A percentile compares a stretch with the other conserved stretches of the same genome.
phyloP scores from a whole-genome alignment of 805 yeast genomes.

The Candida hispaniensis region DNA sequence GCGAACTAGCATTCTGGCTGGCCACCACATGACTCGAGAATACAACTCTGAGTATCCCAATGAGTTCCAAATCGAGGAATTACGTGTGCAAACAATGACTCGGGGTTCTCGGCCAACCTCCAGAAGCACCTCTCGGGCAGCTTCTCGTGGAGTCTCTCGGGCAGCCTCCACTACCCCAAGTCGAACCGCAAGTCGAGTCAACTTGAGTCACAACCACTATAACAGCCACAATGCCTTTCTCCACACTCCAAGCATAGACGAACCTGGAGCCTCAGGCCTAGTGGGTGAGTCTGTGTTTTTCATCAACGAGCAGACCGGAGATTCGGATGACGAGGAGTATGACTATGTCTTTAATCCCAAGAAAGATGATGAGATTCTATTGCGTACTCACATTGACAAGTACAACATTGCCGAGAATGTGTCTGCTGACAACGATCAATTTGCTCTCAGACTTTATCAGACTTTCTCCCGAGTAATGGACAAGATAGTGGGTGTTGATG shows the following conservation, averaged over 20 bases:
- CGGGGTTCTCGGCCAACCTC: slow-evolving; percentile 6
- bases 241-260: slow-evolving; percentile 8
- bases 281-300: slow-evolving; percentile 11
- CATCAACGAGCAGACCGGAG: slow-evolving; percentile 11
- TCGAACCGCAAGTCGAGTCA: slow-evolving; percentile 12
- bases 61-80: neutral
- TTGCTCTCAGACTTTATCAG: slow-evolving; percentile 10
- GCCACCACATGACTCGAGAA: slow-evolving; percentile 16
- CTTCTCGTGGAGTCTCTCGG: slow-evolving; percentile 3
- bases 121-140: slow-evolving; percentile 5
- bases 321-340: slow-evolving; percentile 15
- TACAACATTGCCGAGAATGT: slow-evolving; percentile 2
- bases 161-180: slow-evolving; percentile 1
- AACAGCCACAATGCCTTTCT: slow-evolving; percentile 10
- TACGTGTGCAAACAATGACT: neutral
- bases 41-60: slow-evolving; percentile 11
- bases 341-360: slow-evolving; percentile 16
- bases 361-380: slow-evolving; percentile 14
- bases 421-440: neutral
- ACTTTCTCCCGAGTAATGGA: slow-evolving; percentile 15
- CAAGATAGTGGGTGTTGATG: slow-evolving; percentile 14
- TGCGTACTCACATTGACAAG: slow-evolving; percentile 13
- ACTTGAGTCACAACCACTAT: slow-evolving; percentile 4
- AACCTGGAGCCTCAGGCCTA: slow-evolving; percentile 6
- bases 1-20: slow-evolving; percentile 8